phyloP scores from a whole-genome alignment of 352 stramenopile species.

The Phytophthora constricta region DNA sequence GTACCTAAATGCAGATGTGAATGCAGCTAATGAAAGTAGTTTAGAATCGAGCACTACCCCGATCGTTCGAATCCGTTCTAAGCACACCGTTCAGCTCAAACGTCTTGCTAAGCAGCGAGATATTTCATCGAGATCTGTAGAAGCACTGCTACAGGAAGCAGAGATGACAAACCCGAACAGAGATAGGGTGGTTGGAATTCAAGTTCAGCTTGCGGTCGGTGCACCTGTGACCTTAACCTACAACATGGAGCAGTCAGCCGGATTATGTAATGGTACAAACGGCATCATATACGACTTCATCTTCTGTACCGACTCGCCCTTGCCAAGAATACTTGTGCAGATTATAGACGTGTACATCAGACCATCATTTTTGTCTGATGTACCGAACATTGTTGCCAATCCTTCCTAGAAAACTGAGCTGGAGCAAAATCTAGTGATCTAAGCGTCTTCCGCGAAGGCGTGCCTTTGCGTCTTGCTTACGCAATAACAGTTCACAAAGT shows the following conservation, averaged over 20 bases:
- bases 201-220: neutral
- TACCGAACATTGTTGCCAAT: constrained; percentile 5
- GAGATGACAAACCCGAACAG: neutral
- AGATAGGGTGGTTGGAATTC: neutral
- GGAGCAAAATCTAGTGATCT: neutral
- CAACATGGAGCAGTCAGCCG: neutral
- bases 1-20: constrained; percentile 4
- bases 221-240: constrained; percentile 8
- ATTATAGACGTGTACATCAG: constrained; percentile 1
- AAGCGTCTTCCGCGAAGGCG: neutral
- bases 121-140: neutral
- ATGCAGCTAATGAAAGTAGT: neutral
- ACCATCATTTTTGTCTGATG: constrained; percentile 1
- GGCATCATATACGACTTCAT: constrained; percentile 6
- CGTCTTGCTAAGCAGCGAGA: neutral
- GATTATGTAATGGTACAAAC: constrained; percentile 11
- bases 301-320: neutral
- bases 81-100: constrained; percentile 1
- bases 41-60: neutral
- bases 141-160: neutral
- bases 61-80: neutral
- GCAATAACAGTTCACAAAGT: constrained; percentile 17
- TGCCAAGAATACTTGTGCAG: neutral
- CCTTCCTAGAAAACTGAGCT: neutral
- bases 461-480: constrained; percentile 1